These are phyloP conservation scores for Psilocybe cyanescens DNA, from an alignment of 768 basidiomycete species.

Conservation along the genomic window DNA sequence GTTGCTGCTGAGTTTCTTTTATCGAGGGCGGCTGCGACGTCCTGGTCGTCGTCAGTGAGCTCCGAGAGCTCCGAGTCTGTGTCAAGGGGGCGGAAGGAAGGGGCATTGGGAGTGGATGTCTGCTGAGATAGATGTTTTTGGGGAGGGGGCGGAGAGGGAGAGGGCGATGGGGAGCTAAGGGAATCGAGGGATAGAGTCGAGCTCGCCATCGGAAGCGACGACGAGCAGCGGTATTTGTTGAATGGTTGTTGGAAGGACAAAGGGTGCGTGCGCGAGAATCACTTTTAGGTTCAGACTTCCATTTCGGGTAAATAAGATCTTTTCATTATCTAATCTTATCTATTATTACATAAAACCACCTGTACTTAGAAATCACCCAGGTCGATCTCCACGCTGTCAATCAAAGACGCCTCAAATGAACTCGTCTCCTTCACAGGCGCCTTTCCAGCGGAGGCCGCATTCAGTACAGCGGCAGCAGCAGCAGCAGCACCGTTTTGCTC, in stretches of 20 bases:
- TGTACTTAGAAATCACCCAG: slow-evolving; percentile 70
- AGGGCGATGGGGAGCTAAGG: slow-evolving; percentile 70
- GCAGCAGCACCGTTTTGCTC: not conserved
- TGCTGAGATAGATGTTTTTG: slow-evolving; percentile 17
- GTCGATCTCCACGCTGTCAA: slow-evolving; percentile 75
- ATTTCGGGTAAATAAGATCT: slow-evolving; percentile 15
- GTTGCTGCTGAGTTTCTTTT: slow-evolving; percentile 24
- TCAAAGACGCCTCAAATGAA: slow-evolving; percentile 57
- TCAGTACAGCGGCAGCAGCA: not conserved
- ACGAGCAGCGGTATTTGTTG: slow-evolving; percentile 23
- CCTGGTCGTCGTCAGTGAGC: slow-evolving; percentile 82
- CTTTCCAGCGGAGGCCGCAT: slow-evolving; percentile 15
- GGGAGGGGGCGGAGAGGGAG: slow-evolving; percentile 45
- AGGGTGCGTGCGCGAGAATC: slow-evolving; percentile 48
- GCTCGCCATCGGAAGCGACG: slow-evolving; percentile 52
- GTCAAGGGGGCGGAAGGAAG: slow-evolving; percentile 41
- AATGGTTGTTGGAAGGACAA: slow-evolving; percentile 25
- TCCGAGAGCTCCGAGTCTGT: slow-evolving; percentile 81
- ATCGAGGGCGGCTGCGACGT: slow-evolving; percentile 31
- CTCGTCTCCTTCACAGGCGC: slow-evolving; percentile 34
- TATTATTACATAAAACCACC: not conserved
- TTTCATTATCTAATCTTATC: slow-evolving; percentile 35
- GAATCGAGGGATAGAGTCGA: slow-evolving; percentile 68
- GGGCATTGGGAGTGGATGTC: slow-evolving; percentile 21
- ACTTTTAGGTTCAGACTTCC: slow-evolving; percentile 30